Evolutionary conservation across 2,329 filamentous ascomycete species (phyloP), one percentile per base, ranked within the genome.

Genomic region (Hypoxylon sp.): DNA sequence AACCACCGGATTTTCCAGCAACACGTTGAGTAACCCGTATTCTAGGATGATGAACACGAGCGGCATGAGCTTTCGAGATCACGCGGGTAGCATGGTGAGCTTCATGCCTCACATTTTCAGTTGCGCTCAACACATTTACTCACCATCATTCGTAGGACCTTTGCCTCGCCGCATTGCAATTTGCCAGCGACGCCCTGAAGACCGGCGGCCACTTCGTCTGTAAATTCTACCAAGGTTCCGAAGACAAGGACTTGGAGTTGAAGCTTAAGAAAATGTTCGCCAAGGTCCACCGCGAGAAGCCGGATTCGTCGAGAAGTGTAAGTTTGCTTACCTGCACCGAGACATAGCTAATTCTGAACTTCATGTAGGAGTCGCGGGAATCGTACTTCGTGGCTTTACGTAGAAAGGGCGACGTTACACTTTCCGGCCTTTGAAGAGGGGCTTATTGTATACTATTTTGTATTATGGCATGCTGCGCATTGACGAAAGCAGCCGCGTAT

Each of bases 31-130:
- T 94, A 91, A 95, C 87, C 93, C 93, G 69, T 95, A 96, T 88
- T 78, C 81, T 85, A 99, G 95, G 95, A 91, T 99, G 90, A 97
- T 97, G 93, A 99, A 99, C 80, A 97, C 94, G 72, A 97, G 91
- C 80, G 95, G 95, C 59, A 91, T 92, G 73, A 79, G 80, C 19
- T 95, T 97, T 75, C 88, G 89, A 68, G 95, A 99, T 79, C 95
- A 99, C 79, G 90, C 89, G 8, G 92, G 92, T 28, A 97, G 93
- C 79, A 98, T 99, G 92, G 94, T 97, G 80, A 75, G 89, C 48
- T 32, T 30, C 13, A 22, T 13, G 6, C 1, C 15, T 7, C 20
- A 34, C n/a, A 44, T 8, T 4, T 11, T 11, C 13, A 37, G n/a
- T 11, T 34, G 24, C 19, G 48, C 15, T 24, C 11, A 6, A 10